Percentiles rank a stretch among this genome's conserved stretches.
These are phyloP conservation scores for Arabidopsis hybrid DNA, from an alignment of 441 rosid species.

Conservation along the genomic window DNA sequence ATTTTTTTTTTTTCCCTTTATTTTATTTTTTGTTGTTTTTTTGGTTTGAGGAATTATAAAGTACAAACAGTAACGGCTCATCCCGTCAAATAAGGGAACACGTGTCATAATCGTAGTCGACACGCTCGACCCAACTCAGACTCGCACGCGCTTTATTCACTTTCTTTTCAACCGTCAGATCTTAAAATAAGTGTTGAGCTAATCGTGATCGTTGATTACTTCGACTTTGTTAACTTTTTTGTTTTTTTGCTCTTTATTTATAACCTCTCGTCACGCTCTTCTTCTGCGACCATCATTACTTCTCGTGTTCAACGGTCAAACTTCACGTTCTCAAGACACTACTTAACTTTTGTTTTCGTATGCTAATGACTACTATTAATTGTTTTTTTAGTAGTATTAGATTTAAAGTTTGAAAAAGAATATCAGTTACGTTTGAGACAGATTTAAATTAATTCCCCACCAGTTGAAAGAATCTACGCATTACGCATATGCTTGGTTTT, in stretches of 20 bases:
- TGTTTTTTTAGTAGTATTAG: not conserved
- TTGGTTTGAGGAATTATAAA: slow-evolving; percentile 21
- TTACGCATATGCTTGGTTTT: slow-evolving; percentile 12
- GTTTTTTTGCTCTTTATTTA: not conserved
- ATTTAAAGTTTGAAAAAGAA: not conserved
- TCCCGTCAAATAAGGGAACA: slow-evolving; percentile 49
- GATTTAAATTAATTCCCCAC: slow-evolving; percentile 7
- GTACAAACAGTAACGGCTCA: slow-evolving; percentile 21
- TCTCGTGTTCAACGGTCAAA: slow-evolving; percentile 47
- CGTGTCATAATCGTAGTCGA: slow-evolving; percentile 51
- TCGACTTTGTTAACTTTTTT: slow-evolving; percentile 8
- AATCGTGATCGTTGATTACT: slow-evolving; percentile 20
- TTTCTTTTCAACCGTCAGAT: slow-evolving; percentile 4
- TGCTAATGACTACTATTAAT: not conserved
- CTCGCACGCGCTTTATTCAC: slow-evolving; percentile 19
- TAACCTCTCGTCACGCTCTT: slow-evolving; percentile 41
- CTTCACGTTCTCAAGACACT: slow-evolving; percentile 25
- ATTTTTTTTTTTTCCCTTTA: not conserved
- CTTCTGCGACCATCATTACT: slow-evolving; percentile 34
- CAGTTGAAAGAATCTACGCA: slow-evolving; percentile 1
- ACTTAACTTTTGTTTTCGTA: slow-evolving; percentile 12
- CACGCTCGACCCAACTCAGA: slow-evolving; percentile 32
- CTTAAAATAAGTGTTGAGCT: not conserved
- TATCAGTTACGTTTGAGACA: slow-evolving; percentile 19
- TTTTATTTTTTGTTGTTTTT: not conserved